These are phyloP conservation scores for Penicillium pulvis DNA, from an alignment of 495 filamentous ascomycete species.

Conservation along the genomic window DNA sequence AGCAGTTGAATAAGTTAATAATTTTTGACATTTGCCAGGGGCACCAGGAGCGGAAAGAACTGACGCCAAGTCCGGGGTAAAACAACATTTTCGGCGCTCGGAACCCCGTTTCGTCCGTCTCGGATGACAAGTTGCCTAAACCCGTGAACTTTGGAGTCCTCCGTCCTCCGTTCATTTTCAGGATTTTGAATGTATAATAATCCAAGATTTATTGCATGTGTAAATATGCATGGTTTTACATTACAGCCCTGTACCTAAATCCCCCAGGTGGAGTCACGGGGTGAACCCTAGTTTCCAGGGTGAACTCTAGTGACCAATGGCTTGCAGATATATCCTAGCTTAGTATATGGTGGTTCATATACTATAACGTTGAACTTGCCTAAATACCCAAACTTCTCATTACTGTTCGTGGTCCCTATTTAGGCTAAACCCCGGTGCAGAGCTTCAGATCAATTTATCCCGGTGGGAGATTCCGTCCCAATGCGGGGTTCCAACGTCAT, in stretches of 20 bases:
- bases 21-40: not conserved
- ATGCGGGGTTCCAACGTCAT: constrained; percentile 34
- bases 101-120: constrained; percentile 8
- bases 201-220: too few relatives aligned
- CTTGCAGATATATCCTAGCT: too few relatives aligned
- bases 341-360: not conserved
- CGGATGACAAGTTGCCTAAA: not conserved
- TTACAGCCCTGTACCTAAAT: too few relatives aligned
- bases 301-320: too few relatives aligned
- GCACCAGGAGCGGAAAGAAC: not conserved
- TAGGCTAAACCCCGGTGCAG: not conserved
- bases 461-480: constrained; percentile 22
- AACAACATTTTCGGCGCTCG: not conserved
- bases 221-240: too few relatives aligned
- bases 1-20: too few relatives aligned
- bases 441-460: constrained; percentile 3
- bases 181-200: too few relatives aligned
- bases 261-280: too few relatives aligned
- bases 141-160: not conserved
- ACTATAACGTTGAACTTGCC: not conserved
- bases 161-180: too few relatives aligned
- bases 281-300: too few relatives aligned
- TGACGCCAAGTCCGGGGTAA: constrained; percentile 1
- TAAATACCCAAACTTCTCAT: not conserved
- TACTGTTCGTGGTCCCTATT: not conserved